phyloP scores from a whole-genome alignment of 257 asterid genomes.

The Solanum chmielewskii region DNA sequence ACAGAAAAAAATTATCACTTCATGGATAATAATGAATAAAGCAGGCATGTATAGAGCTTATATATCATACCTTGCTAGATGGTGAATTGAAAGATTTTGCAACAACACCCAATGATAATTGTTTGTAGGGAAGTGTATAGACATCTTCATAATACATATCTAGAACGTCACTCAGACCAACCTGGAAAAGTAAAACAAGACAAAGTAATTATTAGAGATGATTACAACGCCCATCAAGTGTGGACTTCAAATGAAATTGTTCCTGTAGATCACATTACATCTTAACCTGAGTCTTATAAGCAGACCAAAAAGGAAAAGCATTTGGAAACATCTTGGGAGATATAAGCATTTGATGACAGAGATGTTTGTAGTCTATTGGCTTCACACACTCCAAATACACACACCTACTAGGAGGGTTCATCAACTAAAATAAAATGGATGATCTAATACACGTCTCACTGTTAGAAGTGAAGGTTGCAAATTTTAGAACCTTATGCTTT shows the following conservation, averaged over 20 bases:
- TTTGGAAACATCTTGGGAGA: neutral
- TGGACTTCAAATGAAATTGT: neutral
- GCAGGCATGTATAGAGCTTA: neutral
- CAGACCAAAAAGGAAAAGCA: neutral
- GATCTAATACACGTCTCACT: neutral
- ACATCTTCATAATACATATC: conserved; percentile 87
- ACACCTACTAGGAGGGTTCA: neutral
- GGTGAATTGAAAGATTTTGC: conserved; percentile 36
- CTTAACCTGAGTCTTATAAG: neutral
- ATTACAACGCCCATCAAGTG: neutral
- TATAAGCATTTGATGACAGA: neutral
- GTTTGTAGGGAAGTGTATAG: conserved; percentile 64
- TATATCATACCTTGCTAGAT: conserved; percentile 39
- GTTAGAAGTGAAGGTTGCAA: neutral
- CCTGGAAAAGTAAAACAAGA: conserved; percentile 34
- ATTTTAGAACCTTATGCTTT: neutral
- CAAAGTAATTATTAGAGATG: neutral
- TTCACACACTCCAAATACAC: neutral
- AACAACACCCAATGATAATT: conserved; percentile 39
- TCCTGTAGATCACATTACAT: neutral
- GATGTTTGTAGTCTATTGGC: neutral
- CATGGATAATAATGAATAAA: neutral
- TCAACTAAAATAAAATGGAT: neutral
- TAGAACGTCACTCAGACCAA: conserved; percentile 53
- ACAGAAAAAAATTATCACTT: neutral